phyloP scores from a whole-genome alignment of 257 asterid species.

The Nicotiana tabacum region DNA sequence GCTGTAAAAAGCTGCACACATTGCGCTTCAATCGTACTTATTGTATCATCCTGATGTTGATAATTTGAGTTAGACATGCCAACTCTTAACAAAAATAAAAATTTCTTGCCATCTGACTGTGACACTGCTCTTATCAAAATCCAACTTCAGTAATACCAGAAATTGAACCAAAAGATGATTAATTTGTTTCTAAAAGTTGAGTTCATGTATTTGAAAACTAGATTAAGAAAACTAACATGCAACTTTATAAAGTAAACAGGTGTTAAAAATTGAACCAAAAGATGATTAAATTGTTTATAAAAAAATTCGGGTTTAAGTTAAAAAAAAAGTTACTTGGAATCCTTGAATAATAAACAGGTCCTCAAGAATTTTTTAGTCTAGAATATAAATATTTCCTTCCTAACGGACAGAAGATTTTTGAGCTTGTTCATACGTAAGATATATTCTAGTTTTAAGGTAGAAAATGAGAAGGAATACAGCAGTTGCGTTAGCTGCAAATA shows the following conservation, averaged over 20 bases:
- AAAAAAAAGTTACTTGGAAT: no score
- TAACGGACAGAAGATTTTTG: not conserved
- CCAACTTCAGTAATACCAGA: not conserved
- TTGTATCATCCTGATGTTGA: not conserved
- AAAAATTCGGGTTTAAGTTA: no score
- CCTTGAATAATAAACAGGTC: no score
- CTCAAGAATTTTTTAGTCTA: no score
- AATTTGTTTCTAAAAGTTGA: not conserved
- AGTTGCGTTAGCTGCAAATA: not conserved
- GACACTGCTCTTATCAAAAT: not conserved
- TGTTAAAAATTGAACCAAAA: not conserved
- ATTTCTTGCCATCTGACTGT: not conserved
- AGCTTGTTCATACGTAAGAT: not conserved
- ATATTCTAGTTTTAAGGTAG: not conserved
- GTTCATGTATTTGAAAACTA: no score
- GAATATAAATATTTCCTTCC: no score
- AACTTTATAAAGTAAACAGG: no score
- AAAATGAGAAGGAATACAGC: not conserved
- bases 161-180: not conserved
- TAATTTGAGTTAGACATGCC: not conserved
- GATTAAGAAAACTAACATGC: no score
- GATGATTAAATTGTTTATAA: not conserved
- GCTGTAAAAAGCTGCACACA: not conserved
- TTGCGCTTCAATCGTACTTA: not conserved
- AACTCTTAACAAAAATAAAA: no score